These are phyloP conservation scores for Cephaloascus albidus DNA, from an alignment of 805 yeast species.

Conservation along the genomic window DNA sequence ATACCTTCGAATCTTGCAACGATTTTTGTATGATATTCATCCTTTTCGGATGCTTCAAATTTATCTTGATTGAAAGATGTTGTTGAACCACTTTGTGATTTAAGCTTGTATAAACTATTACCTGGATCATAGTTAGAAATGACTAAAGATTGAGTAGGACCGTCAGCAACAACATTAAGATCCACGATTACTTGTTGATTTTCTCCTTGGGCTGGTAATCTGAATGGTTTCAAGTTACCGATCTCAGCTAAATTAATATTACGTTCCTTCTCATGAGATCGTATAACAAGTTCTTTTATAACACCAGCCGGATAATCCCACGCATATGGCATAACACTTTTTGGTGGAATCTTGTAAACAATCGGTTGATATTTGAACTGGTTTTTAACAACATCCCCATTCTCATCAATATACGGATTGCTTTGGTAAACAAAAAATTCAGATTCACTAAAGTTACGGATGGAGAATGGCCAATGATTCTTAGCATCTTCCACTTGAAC, in stretches of 20 bases:
- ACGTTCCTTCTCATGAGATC: conserved; percentile 67
- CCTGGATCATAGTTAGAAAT: conserved; percentile 77
- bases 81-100: conserved; percentile 17
- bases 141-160: conserved; percentile 83
- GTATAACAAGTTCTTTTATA: conserved; percentile 67
- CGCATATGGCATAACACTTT: conserved; percentile 95
- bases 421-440: conserved; percentile 83
- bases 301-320: conserved; percentile 95
- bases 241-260: conserved; percentile 84
- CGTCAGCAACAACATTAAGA: conserved; percentile 90
- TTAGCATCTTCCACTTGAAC: conserved; percentile 66
- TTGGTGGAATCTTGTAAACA: conserved; percentile 73
- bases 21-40: conserved; percentile 43
- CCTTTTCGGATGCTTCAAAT: conserved; percentile 47
- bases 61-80: conserved; percentile 28
- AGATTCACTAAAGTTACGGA: conserved; percentile 81
- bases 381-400: conserved; percentile 40
- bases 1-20: conserved; percentile 70
- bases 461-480: conserved; percentile 85
- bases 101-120: conserved; percentile 62
- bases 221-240: conserved; percentile 84
- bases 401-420: conserved; percentile 63
- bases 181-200: conserved; percentile 52
- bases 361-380: conserved; percentile 65
- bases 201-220: conserved; percentile 42